Percentiles rank a stretch among this genome's conserved stretches.
These are phyloP conservation scores for Leptographium procerum DNA, from an alignment of 2,329 filamentous ascomycete species.

Conservation along the genomic window DNA sequence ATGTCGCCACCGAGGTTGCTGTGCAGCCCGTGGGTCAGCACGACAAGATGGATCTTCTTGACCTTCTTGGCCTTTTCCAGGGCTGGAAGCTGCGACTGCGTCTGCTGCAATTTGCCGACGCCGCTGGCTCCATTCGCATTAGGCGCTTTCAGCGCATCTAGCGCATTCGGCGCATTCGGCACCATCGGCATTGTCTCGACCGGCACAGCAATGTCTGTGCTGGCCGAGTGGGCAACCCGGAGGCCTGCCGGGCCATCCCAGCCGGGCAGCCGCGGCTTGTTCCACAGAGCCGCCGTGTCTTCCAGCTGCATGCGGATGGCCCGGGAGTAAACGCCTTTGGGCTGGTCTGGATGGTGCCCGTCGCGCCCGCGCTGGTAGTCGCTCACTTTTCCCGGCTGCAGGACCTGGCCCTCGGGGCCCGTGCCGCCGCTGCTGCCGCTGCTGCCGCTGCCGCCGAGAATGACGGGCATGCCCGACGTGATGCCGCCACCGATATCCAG, in stretches of 20 bases:
- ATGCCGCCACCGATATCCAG: constrained; percentile 46
- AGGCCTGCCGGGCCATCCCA: constrained; percentile 18
- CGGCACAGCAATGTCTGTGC: background rate
- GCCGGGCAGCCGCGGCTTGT: constrained; percentile 60
- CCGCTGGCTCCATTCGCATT: background rate
- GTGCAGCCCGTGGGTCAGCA: constrained; percentile 88
- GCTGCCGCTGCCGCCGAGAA: constrained; percentile 25
- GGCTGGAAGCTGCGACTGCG: background rate
- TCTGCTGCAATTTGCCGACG: constrained; percentile 3
- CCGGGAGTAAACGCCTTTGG: constrained; percentile 71
- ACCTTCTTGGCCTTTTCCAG: constrained; percentile 10
- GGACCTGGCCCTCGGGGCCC: constrained; percentile 20
- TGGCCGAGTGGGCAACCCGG: background rate
- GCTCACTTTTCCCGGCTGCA: constrained; percentile 58
- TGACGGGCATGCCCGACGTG: constrained; percentile 23
- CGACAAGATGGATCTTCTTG: constrained; percentile 79
- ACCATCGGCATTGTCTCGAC: background rate
- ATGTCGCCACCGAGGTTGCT: constrained; percentile 94
- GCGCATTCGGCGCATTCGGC: background rate
- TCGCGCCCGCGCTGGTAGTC: constrained; percentile 62
- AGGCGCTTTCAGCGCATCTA: no score
- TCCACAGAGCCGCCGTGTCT: constrained; percentile 85
- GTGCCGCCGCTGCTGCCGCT: background rate
- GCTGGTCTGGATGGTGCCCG: constrained; percentile 49
- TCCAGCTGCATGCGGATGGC: constrained; percentile 71